Base-by-base conservation (phyloP, 495 filamentous ascomycete genomes). In the Filosporella fistucella region DNA sequence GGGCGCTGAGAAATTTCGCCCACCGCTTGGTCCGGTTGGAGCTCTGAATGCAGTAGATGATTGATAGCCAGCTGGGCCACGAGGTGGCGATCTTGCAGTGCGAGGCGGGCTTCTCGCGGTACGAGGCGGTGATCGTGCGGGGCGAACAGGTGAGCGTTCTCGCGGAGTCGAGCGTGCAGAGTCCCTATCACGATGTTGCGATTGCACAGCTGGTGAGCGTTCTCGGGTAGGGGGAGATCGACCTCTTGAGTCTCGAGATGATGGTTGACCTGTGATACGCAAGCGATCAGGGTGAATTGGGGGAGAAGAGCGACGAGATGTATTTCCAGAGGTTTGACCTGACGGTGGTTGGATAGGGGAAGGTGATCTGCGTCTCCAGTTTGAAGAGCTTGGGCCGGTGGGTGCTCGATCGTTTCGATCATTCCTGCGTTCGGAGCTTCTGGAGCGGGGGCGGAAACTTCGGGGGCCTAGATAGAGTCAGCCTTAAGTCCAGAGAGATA, bases 291-390 rank as follows among this genome's bases (percentile, higher is more conserved):
- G 47, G 37, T 57, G 58, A 25, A 50, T 29, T 18, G 47, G 57
- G 13, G 58, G 58, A 1, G 58, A 61, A n/a, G 58, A 61, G 22
- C 54, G 54, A 25, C 58, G 55, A 39, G 58, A 61, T 12, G 42
- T 58, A 26, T 37, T 57, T 20, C 40, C 45, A 11, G 58, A 61
- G 20, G 55, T 58, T 45, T 55, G 48, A 35, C 34, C 52, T 25
- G 58, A 61, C 37, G 56, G 48, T 24, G 43, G 41, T 10, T 46
- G 57, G 42, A 30, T 5, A 25, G 55, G 58, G 5, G 58, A 58
- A 26, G 55, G 49, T 42, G 51, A 50, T 7, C 55, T 51, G 8
- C 52, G 51, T 39, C 58, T 42, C 52, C 55, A 56, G 24, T 36
- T 54, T 33, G 48, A 17, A 9, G 47, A 45, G 28, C 44, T 55